Conservation (phyloP, 1,284 basidiomycete species). For the Rhodotorula sp. region DNA sequence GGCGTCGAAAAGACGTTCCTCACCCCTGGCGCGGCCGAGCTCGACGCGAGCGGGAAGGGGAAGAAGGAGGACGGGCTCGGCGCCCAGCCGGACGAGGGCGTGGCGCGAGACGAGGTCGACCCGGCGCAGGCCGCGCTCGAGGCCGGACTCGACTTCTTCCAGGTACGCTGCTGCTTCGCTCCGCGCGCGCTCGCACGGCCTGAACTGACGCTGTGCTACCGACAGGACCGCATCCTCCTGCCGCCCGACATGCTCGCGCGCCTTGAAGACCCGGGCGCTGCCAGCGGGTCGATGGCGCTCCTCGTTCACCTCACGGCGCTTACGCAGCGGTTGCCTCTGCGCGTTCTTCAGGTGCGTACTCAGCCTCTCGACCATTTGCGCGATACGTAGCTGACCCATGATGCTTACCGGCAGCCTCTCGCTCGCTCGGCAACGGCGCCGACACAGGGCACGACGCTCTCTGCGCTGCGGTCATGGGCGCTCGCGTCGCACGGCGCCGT, state of each 20-base stretch:
- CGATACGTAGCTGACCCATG: background rate
- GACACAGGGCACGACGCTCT: background rate
- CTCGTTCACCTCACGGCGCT: conserved; percentile 37
- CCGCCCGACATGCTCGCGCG: conserved; percentile 35
- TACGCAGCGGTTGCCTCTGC: conserved; percentile 21
- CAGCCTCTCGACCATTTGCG: no score
- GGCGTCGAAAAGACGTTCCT: conserved; percentile 28
- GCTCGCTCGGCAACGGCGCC: conserved; percentile 23
- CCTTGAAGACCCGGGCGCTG: conserved; percentile 16
- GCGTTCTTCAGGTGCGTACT: conserved; percentile 28
- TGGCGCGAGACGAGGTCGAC: background rate
- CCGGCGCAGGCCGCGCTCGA: conserved; percentile 17
- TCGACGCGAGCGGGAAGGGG: background rate
- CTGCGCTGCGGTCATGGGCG: conserved; percentile 24
- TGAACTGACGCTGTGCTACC: background rate
- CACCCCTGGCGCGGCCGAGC: background rate
- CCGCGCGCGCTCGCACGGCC: background rate
- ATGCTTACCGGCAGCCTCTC: conserved; percentile 17
- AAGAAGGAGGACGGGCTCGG: conserved; percentile 5
- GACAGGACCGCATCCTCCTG: conserved; percentile 34
- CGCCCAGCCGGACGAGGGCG: background rate
- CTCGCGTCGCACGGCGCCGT: conserved; percentile 18
- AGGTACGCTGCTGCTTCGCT: conserved; percentile 9
- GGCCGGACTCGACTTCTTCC: conserved; percentile 33
- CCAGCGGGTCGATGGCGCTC: conserved; percentile 24